Conservation (phyloP, 805 yeast genomes). For the Candida maltosa region DNA sequence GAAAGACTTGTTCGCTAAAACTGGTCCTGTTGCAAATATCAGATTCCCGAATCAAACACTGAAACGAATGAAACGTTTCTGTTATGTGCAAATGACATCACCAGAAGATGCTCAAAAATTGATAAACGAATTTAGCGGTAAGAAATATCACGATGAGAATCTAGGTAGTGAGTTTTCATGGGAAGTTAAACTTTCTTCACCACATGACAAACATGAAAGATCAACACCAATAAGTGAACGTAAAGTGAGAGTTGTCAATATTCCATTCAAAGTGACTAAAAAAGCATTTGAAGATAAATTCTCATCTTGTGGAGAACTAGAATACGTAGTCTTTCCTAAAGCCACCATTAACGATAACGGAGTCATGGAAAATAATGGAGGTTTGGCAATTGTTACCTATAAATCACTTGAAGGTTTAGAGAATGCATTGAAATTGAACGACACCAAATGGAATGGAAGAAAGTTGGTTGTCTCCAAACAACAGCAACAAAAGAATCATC, state of each 20-base stretch:
- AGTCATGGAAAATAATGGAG: constrained; percentile 43
- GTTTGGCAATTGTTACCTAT: constrained; percentile 65
- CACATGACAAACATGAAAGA: constrained; percentile 34
- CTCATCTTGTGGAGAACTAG: constrained; percentile 49
- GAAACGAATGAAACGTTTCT: constrained; percentile 61
- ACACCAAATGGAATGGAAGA: constrained; percentile 42
- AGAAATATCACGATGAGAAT: constrained; percentile 23
- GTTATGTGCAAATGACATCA: constrained; percentile 59
- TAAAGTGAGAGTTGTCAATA: constrained; percentile 42
- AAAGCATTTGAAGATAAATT: constrained; percentile 40
- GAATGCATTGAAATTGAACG: constrained; percentile 42
- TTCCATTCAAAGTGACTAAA: constrained; percentile 44
- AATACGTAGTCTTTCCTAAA: constrained; percentile 47
- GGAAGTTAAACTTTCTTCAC: constrained; percentile 62
- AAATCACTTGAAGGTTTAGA: constrained; percentile 40
- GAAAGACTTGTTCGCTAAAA: constrained; percentile 32
- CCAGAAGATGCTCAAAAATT: constrained; percentile 46
- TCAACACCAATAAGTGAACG: constrained; percentile 52
- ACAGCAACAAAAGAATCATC: constrained; percentile 26
- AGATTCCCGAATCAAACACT: constrained; percentile 61
- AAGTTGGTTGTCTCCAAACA: constrained; percentile 43
- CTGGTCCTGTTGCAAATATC: constrained; percentile 44
- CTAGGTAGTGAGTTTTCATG: constrained; percentile 31
- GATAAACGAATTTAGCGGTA: constrained; percentile 37
- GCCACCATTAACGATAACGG: constrained; percentile 24